These are phyloP conservation scores for Forsythia viridissima DNA, from an alignment of 257 asterid species.

Conservation along the genomic window DNA sequence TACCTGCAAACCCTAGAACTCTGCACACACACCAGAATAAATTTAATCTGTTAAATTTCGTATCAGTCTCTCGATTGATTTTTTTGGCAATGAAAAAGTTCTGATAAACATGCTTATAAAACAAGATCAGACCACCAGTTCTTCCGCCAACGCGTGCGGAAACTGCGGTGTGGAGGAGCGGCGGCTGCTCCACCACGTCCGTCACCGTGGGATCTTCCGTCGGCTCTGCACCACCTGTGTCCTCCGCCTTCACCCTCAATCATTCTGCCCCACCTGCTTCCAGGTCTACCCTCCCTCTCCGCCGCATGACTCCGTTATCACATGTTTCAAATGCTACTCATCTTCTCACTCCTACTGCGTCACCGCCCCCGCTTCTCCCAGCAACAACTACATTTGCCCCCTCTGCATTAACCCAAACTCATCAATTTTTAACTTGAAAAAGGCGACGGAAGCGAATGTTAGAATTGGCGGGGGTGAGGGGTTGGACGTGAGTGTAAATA, in stretches of 20 bases:
- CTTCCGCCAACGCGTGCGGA: constrained; percentile 44
- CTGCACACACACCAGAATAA: not conserved
- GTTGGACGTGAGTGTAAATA: constrained; percentile 6
- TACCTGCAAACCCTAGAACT: constrained; percentile 14
- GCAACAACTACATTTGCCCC: constrained; percentile 71
- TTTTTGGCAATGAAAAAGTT: not conserved
- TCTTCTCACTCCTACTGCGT: constrained; percentile 65
- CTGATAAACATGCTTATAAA: constrained; percentile 30
- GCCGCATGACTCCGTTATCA: constrained; percentile 44
- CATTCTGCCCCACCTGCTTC: constrained; percentile 87
- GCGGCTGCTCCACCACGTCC: constrained; percentile 68
- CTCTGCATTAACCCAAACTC: constrained; percentile 55
- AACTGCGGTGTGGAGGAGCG: constrained; percentile 68
- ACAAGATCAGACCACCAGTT: constrained; percentile 34
- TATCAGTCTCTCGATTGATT: not conserved
- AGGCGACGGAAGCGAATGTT: constrained; percentile 27
- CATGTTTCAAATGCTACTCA: constrained; percentile 73
- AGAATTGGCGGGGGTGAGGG: constrained; percentile 12
- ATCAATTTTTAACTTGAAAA: constrained; percentile 44
- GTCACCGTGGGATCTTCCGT: constrained; percentile 65
- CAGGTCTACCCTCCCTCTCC: constrained; percentile 60
- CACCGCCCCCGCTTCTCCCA: constrained; percentile 20
- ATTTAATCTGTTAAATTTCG: not conserved
- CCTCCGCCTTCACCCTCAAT: constrained; percentile 74
- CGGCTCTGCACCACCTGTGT: constrained; percentile 91